Conservation (phyloP, 768 basidiomycete genomes). For the Lyophyllum atratum region DNA sequence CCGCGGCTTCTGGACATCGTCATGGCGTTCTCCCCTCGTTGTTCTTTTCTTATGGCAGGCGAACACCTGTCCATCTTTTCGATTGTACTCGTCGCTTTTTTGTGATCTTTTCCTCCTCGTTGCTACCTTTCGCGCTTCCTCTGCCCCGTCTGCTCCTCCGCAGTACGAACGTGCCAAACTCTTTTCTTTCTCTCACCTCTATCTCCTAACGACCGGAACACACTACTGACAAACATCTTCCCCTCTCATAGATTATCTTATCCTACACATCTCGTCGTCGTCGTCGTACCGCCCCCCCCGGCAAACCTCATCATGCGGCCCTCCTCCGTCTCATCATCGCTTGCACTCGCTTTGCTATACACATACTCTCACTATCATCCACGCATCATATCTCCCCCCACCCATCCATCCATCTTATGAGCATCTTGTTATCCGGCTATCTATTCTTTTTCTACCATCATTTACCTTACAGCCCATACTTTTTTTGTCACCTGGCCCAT, state of each 20-base stretch:
- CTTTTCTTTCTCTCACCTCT: not conserved
- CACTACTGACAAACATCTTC: not conserved
- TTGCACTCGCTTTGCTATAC: not conserved
- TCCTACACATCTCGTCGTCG: not conserved
- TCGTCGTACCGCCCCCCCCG: not conserved
- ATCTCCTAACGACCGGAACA: not conserved
- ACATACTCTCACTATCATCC: not conserved
- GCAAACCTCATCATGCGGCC: not conserved
- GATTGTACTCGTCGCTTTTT: no score
- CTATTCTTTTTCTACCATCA: not conserved
- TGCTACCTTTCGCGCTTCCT: not conserved
- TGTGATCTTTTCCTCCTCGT: no score
- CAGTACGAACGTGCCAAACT: not conserved
- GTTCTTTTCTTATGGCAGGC: no score
- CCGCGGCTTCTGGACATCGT: no score
- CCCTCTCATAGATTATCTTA: not conserved
- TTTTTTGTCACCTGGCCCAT: not conserved
- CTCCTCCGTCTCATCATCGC: not conserved
- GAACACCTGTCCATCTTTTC: no score
- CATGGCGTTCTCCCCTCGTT: no score
- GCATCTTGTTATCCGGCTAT: not conserved
- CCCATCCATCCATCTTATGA: not conserved
- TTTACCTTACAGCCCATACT: not conserved
- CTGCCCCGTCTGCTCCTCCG: no score
- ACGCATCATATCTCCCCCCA: not conserved